A percentile compares a stretch with the other conserved stretches of the same genome.
These are phyloP conservation scores for Imleria badia DNA, from an alignment of 768 basidiomycete species.

Conservation along the genomic window DNA sequence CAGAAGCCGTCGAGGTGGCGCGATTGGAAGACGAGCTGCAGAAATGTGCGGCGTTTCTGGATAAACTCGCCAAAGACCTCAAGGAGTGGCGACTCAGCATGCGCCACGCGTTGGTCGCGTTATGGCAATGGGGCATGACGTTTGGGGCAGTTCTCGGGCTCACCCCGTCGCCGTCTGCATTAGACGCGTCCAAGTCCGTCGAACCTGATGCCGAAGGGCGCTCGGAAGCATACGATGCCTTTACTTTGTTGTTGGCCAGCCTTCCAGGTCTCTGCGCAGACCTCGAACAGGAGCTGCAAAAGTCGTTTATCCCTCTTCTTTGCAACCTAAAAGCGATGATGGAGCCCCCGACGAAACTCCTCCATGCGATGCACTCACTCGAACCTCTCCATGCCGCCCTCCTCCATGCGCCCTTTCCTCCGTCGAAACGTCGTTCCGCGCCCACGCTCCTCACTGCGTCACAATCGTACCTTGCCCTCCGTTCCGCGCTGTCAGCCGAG, in stretches of 20 bases:
- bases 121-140: conserved; percentile 60
- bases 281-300: conserved; percentile 53
- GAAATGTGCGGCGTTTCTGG: conserved; percentile 54
- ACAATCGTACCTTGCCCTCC: conserved; percentile 72
- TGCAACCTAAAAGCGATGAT: conserved; percentile 57
- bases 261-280: conserved; percentile 53
- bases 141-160: conserved; percentile 72
- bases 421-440: conserved; percentile 63
- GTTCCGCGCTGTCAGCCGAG: conserved; percentile 69
- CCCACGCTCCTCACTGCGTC: conserved; percentile 69
- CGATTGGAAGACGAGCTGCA: conserved; percentile 57
- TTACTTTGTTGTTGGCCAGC: conserved; percentile 55
- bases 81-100: conserved; percentile 62
- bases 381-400: conserved; percentile 72
- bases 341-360: conserved; percentile 60
- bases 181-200: conserved; percentile 5
- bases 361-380: conserved; percentile 71
- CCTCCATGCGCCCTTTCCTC: conserved; percentile 59
- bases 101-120: conserved; percentile 45
- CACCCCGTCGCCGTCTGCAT: conserved; percentile 35
- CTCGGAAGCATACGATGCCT: conserved; percentile 71
- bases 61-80: conserved; percentile 59
- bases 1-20: conserved; percentile 53
- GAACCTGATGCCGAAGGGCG: conserved; percentile 26
- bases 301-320: conserved; percentile 57